These are phyloP conservation scores for Actinomortierella ambigua DNA, from an alignment of 371 early-diverging fungal genomes.

Conservation along the genomic window DNA sequence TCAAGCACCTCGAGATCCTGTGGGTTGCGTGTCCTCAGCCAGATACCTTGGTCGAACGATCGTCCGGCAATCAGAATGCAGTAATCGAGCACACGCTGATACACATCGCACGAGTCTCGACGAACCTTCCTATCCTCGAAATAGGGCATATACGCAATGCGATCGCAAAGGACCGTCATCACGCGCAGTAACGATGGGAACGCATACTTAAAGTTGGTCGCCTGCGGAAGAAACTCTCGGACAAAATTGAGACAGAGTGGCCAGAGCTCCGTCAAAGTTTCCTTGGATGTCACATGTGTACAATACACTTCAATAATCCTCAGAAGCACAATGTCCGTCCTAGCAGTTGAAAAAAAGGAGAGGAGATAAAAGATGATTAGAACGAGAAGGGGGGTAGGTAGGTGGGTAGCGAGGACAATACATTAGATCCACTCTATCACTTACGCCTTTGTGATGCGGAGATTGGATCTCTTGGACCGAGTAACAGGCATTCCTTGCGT, in stretches of 20 bases:
- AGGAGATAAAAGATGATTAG: conserved; percentile 1
- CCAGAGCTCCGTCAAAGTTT: conserved; percentile 67
- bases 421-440: conserved; percentile 4
- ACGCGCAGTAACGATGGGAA: conserved; percentile 65
- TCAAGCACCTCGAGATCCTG: conserved; percentile 40
- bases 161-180: conserved; percentile 62
- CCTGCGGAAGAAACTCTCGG: conserved; percentile 70
- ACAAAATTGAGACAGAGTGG: conserved; percentile 64
- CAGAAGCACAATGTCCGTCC: conserved; percentile 65
- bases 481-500: conserved; percentile 52
- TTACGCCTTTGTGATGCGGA: conserved; percentile 64
- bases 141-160: conserved; percentile 49
- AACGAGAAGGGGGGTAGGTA: background rate
- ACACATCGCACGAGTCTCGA: conserved; percentile 67
- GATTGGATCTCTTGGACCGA: conserved; percentile 45
- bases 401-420: background rate
- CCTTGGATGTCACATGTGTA: conserved; percentile 50
- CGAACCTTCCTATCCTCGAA: conserved; percentile 71
- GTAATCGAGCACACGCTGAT: conserved; percentile 74
- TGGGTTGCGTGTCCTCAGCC: conserved; percentile 60
- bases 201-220: conserved; percentile 63
- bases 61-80: conserved; percentile 80
- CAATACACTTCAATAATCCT: conserved; percentile 67
- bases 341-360: conserved; percentile 21
- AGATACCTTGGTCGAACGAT: conserved; percentile 75